Conservation (phyloP, 371 early-diverging fungal species). For the Mortierella sp. region DNA sequence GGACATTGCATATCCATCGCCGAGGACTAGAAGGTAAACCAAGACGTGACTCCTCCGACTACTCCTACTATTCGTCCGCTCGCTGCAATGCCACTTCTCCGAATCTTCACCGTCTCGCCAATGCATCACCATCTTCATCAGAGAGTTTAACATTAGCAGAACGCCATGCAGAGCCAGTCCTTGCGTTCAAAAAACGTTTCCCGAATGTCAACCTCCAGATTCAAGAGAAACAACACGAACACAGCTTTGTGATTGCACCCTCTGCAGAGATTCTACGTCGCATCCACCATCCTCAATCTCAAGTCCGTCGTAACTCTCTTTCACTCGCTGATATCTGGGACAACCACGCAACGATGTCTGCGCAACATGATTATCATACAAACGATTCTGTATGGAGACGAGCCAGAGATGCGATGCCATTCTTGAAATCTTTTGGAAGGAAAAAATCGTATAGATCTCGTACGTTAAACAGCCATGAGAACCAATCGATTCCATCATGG, state of each 20-base stretch:
- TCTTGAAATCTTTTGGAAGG: slow-evolving; percentile 4
- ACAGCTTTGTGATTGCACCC: slow-evolving; percentile 28
- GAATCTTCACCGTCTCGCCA: background rate
- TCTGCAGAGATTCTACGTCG: slow-evolving; percentile 20
- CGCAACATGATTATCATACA: background rate
- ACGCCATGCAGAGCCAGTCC: slow-evolving; percentile 14
- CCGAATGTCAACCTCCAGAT: slow-evolving; percentile 20
- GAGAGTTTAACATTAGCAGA: no score
- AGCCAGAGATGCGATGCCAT: background rate
- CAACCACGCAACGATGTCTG: background rate
- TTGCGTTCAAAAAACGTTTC: slow-evolving; percentile 28
- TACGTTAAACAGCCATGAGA: background rate
- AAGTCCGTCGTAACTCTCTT: background rate
- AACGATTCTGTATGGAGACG: background rate
- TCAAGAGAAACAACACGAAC: slow-evolving; percentile 28
- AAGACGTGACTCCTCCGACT: slow-evolving; percentile 5
- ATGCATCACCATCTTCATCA: no score
- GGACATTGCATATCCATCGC: slow-evolving; percentile 18
- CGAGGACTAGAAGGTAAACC: slow-evolving; percentile 20
- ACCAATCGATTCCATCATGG: background rate
- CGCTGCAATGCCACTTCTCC: background rate
- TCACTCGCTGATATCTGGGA: background rate
- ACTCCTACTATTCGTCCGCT: background rate
- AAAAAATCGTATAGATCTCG: background rate
- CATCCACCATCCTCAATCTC: slow-evolving; percentile 6